Conservation (phyloP, 2,329 filamentous ascomycete species). For the Epicoccum sorghinum region DNA sequence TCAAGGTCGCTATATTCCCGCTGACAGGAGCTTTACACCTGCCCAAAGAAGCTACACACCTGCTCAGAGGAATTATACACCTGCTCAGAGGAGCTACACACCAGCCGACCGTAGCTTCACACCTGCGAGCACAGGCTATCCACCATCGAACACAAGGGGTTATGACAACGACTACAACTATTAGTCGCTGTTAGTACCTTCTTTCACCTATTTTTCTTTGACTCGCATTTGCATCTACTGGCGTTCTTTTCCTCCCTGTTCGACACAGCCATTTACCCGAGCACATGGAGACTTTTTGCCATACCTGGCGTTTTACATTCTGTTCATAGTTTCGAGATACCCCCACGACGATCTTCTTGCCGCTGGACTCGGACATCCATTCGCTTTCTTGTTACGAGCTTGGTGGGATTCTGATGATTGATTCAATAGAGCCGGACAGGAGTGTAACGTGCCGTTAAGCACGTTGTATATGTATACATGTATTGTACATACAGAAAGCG, state of each 20-base stretch:
- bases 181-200: not conserved
- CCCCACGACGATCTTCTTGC: conserved; percentile 24
- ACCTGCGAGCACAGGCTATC: conserved; percentile 16
- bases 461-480: conserved; percentile 4
- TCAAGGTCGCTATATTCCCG: conserved; percentile 10
- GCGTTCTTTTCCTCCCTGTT: conserved; percentile 31
- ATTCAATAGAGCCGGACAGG: not conserved
- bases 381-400: conserved; percentile 26
- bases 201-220: not conserved
- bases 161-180: conserved; percentile 29
- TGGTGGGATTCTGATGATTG: conserved; percentile 9
- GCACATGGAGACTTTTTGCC: not conserved
- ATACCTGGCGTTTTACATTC: conserved; percentile 19
- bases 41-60: conserved; percentile 18
- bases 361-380: conserved; percentile 45
- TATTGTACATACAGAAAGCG: conserved; percentile 5
- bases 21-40: conserved; percentile 6
- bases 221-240: conserved; percentile 17
- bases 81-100: not conserved
- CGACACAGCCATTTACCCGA: conserved; percentile 18
- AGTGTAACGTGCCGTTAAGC: not conserved
- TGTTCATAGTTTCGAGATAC: conserved; percentile 41
- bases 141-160: conserved; percentile 24
- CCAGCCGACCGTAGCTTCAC: conserved; percentile 17
- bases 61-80: conserved; percentile 16